phyloP scores from a whole-genome alignment of 352 stramenopile genomes.

The Phytophthora pinifolia region DNA sequence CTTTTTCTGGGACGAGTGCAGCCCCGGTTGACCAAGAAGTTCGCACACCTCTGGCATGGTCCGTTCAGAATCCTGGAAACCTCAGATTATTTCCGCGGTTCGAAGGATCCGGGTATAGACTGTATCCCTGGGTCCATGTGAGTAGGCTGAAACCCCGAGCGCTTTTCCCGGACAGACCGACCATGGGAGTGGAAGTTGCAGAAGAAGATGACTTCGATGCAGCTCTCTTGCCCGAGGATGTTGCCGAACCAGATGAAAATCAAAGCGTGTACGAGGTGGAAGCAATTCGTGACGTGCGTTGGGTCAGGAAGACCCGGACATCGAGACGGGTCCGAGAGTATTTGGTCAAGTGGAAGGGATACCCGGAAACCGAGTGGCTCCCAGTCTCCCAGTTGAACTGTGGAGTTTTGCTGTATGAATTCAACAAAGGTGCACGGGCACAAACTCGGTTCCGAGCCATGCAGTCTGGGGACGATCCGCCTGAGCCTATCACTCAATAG shows the following conservation, averaged over 20 bases:
- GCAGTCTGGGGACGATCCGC: too few relatives aligned
- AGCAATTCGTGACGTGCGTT: neutral
- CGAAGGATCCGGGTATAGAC: neutral
- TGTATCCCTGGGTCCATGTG: neutral
- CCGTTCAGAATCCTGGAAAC: neutral
- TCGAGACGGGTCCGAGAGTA: neutral
- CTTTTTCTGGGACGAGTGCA: neutral
- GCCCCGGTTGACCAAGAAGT: neutral
- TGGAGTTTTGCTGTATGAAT: too few relatives aligned
- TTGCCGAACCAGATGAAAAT: neutral
- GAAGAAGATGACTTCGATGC: neutral
- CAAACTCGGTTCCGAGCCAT: too few relatives aligned
- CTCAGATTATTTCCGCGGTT: neutral
- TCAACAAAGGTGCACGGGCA: too few relatives aligned
- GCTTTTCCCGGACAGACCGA: neutral
- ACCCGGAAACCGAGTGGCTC: neutral
- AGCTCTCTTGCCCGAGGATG: neutral
- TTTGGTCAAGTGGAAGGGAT: constrained; percentile 1
- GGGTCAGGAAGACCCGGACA: neutral
- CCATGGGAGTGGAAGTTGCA: neutral
- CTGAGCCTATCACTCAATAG: too few relatives aligned
- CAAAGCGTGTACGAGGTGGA: neutral
- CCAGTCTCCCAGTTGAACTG: neutral
- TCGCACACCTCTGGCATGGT: neutral
- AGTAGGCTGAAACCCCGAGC: neutral